These are phyloP conservation scores for Candida pseudofarinosa DNA, from an alignment of 805 yeast species.

Conservation along the genomic window DNA sequence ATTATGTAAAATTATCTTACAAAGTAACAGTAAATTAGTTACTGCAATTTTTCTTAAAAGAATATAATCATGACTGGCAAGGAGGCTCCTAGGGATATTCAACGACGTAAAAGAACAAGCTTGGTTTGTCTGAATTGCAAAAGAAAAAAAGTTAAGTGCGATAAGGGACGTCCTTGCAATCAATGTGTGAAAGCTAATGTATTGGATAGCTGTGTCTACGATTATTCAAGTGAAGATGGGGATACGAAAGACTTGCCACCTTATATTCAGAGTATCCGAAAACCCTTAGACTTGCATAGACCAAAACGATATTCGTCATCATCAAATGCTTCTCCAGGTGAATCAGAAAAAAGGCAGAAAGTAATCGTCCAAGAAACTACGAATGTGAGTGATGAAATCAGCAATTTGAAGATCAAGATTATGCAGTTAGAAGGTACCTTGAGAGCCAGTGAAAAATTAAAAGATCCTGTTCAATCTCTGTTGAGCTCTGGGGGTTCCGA, in stretches of 20 bases:
- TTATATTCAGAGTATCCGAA: slow-evolving; percentile 16
- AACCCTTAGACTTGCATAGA: slow-evolving; percentile 10
- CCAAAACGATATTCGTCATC: neutral
- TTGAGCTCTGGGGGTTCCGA: neutral
- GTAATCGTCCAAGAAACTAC: slow-evolving; percentile 5
- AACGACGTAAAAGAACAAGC: slow-evolving; percentile 29
- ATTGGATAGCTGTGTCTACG: slow-evolving; percentile 13
- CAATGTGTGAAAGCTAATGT: slow-evolving; percentile 26
- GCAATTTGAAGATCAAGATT: slow-evolving; percentile 1
- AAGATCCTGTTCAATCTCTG: neutral
- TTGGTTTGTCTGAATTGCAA: slow-evolving; percentile 36
- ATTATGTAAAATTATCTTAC: too few relatives aligned
- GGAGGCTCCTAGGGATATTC: neutral
- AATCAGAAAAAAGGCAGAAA: neutral
- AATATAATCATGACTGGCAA: too few relatives aligned
- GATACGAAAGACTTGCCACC: slow-evolving; percentile 7
- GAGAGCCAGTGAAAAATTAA: neutral
- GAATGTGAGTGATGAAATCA: neutral
- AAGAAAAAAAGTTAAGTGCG: slow-evolving; percentile 31
- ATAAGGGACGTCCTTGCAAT: slow-evolving; percentile 33
- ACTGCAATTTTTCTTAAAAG: too few relatives aligned
- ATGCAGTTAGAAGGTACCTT: neutral
- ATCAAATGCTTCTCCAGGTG: neutral
- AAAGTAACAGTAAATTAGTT: too few relatives aligned
- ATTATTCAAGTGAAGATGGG: neutral